A percentile compares a stretch with the other conserved stretches of the same genome.
Evolutionary conservation across 129 eudicot genomes (phyloP).

Genomic region (Scalesia atractyloides): DNA sequence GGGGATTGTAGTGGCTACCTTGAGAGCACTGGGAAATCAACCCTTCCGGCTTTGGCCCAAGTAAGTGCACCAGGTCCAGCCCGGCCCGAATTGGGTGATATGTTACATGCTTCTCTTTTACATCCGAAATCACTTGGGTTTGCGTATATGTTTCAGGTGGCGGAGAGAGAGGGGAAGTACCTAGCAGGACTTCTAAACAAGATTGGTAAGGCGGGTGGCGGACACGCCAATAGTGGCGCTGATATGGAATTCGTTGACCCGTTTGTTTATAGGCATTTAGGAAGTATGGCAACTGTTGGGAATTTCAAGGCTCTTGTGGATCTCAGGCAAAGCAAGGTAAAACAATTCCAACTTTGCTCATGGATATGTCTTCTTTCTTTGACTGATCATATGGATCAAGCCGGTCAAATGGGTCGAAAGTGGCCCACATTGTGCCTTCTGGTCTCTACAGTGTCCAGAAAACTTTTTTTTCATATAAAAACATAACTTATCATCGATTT

Average conservation of each 20-base stretch:
- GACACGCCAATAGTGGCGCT: conserved; percentile 54
- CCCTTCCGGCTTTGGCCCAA: conserved; percentile 98
- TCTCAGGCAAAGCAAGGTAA: conserved; percentile 97
- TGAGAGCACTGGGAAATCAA: conserved; percentile 83
- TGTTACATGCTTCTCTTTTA: not conserved
- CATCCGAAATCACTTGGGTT: not conserved
- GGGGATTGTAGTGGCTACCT: conserved; percentile 95
- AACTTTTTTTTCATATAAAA: no score
- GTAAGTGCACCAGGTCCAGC: conserved; percentile 33
- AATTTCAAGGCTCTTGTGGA: conserved; percentile 97
- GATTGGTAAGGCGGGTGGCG: conserved; percentile 82
- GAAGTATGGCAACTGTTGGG: conserved; percentile 97
- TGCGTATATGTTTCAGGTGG: conserved; percentile 56
- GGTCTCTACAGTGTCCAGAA: not conserved
- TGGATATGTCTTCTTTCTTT: not conserved
- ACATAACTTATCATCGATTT: no score
- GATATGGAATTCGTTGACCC: conserved; percentile 62
- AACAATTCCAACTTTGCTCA: no score
- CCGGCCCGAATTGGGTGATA: not conserved
- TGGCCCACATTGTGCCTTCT: not conserved
- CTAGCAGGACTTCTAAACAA: conserved; percentile 63
- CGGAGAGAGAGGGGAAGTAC: conserved; percentile 93
- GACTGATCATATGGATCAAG: not conserved
- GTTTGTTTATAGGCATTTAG: conserved; percentile 87
- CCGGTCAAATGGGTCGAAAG: conserved; percentile 5